Percentiles rank a stretch among this genome's conserved stretches.
Evolutionary conservation across 176 grass and related monocot species (phyloP).

Genomic region (Panicum miliaceum): DNA sequence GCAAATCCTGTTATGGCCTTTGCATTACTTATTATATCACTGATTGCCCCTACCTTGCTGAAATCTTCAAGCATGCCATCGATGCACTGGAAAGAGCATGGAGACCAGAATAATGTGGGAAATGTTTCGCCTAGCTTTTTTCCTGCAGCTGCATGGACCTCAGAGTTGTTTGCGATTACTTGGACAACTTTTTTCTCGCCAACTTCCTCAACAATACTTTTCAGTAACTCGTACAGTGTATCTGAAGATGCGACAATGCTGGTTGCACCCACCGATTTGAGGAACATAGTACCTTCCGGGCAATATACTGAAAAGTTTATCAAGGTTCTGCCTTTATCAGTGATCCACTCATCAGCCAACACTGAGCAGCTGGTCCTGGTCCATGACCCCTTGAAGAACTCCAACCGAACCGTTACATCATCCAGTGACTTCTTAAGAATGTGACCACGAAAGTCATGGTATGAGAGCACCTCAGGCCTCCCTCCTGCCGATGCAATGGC

Average conservation of each 20-base stretch:
- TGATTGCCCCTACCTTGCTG: slow-evolving; percentile 59
- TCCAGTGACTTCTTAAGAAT: slow-evolving; percentile 75
- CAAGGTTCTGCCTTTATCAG: slow-evolving; percentile 65
- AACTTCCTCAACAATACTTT: slow-evolving; percentile 73
- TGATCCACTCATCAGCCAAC: slow-evolving; percentile 74
- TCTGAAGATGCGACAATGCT: slow-evolving; percentile 64
- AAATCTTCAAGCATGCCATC: slow-evolving; percentile 91
- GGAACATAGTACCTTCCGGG: slow-evolving; percentile 84
- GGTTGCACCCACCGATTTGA: slow-evolving; percentile 82
- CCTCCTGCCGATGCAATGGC: slow-evolving; percentile 55
- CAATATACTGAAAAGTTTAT: slow-evolving; percentile 91
- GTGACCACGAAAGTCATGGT: slow-evolving; percentile 71
- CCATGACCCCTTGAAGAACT: slow-evolving; percentile 66
- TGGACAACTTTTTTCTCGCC: slow-evolving; percentile 79
- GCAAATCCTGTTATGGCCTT: slow-evolving; percentile 84
- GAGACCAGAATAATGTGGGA: slow-evolving; percentile 91
- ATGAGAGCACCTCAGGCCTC: slow-evolving; percentile 58
- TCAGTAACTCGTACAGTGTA: slow-evolving; percentile 72
- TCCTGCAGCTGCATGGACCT: slow-evolving; percentile 66
- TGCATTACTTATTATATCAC: slow-evolving; percentile 74
- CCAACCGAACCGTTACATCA: slow-evolving; percentile 56
- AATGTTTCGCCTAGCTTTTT: slow-evolving; percentile 68
- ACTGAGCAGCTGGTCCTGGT: slow-evolving; percentile 75
- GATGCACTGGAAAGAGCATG: slow-evolving; percentile 76
- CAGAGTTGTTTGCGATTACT: slow-evolving; percentile 77